These are phyloP conservation scores for Oryza nivara DNA, from an alignment of 176 grass and related monocot species.

Conservation along the genomic window DNA sequence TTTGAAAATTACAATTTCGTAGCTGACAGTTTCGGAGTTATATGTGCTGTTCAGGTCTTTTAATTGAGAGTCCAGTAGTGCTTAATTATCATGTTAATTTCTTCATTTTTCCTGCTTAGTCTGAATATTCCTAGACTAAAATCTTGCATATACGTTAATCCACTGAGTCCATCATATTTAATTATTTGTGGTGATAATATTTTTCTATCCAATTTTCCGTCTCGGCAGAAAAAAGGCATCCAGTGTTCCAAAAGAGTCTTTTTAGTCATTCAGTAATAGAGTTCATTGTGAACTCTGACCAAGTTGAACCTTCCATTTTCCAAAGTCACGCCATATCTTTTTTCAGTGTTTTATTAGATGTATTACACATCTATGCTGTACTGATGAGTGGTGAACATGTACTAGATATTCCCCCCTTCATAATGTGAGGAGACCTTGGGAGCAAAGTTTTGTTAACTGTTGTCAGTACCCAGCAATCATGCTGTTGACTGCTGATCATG, in stretches of 20 bases:
- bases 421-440: constrained; percentile 80
- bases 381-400: constrained; percentile 10
- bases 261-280: not conserved
- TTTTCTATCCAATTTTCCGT: not conserved
- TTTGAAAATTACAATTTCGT: not conserved
- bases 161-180: not conserved
- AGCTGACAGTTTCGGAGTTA: not conserved
- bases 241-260: not conserved
- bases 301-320: not conserved
- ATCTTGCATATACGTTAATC: not conserved
- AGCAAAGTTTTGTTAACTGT: constrained; percentile 49
- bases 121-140: not conserved
- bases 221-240: not conserved
- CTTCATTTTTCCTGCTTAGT: constrained; percentile 1
- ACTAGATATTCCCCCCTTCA: constrained; percentile 92
- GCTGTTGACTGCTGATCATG: constrained; percentile 90
- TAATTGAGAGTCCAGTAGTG: not conserved
- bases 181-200: not conserved
- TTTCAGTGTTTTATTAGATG: constrained; percentile 7
- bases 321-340: not conserved
- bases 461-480: constrained; percentile 80
- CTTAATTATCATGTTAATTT: not conserved
- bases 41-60: not conserved
- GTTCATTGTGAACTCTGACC: not conserved
- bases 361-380: constrained; percentile 27